Percentiles rank a stretch among this genome's conserved stretches.
phyloP scores from a whole-genome alignment of 2,329 filamentous ascomycete genomes.

The Exophiala spinifera region DNA sequence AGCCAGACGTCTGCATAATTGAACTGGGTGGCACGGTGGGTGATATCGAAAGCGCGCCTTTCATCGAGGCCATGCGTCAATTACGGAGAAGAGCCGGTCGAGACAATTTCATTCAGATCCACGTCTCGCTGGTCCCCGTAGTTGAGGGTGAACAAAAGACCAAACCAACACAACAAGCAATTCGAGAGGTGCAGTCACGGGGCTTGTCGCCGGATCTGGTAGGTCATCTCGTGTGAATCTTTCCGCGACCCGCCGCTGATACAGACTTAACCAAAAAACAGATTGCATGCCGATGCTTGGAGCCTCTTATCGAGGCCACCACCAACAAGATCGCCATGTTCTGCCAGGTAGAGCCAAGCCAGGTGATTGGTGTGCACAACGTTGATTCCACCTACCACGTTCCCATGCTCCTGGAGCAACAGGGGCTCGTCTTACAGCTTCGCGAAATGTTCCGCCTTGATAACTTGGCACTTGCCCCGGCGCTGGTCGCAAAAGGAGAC shows the following conservation, averaged over 20 bases:
- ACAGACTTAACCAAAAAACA: conserved; percentile 35
- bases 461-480: conserved; percentile 50
- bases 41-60: conserved; percentile 83
- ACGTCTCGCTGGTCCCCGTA: conserved; percentile 83
- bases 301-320: conserved; percentile 67
- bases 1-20: conserved; percentile 90
- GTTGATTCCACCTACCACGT: conserved; percentile 92
- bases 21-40: conserved; percentile 58
- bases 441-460: conserved; percentile 64
- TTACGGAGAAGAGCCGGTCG: conserved; percentile 68
- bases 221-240: conserved; percentile 31
- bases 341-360: conserved; percentile 80
- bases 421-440: conserved; percentile 70
- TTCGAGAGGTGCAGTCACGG: conserved; percentile 77
- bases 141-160: conserved; percentile 82
- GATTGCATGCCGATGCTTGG: conserved; percentile 91
- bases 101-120: conserved; percentile 82
- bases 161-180: conserved; percentile 91
- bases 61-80: conserved; percentile 82
- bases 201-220: conserved; percentile 71
- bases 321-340: conserved; percentile 84
- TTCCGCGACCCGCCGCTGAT: neutral
- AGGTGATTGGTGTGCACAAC: conserved; percentile 84
- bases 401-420: conserved; percentile 81
- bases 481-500: conserved; percentile 60